Conservation (phyloP, 345 rosid species). For the Linum trigynum region DNA sequence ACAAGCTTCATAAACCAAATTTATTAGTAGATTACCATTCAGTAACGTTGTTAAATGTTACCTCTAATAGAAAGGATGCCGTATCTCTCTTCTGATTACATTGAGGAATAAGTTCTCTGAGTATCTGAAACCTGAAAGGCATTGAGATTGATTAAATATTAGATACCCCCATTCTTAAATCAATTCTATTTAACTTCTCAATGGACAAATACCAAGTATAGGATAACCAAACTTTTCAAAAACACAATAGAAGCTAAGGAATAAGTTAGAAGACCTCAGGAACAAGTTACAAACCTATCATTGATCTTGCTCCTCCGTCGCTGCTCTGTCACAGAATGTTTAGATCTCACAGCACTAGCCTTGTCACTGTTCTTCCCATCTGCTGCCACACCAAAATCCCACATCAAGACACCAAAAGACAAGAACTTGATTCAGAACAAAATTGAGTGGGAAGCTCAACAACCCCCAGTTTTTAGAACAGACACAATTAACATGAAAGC, state of each 20-base stretch:
- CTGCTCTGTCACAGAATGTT: constrained; percentile 95
- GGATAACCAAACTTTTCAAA: no score
- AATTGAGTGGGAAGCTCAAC: neutral
- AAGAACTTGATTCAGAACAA: neutral
- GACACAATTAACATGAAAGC: no score
- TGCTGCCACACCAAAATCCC: constrained; percentile 26
- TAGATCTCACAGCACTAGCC: constrained; percentile 74
- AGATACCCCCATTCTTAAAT: no score
- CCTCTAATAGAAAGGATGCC: constrained; percentile 28
- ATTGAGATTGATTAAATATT: no score
- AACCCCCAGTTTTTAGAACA: no score
- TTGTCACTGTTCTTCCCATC: constrained; percentile 62
- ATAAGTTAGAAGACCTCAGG: no score
- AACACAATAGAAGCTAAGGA: no score
- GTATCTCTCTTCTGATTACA: constrained; percentile 31
- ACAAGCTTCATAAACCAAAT: neutral
- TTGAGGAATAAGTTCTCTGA: constrained; percentile 26
- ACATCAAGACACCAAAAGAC: constrained; percentile 9
- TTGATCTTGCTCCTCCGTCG: constrained; percentile 93
- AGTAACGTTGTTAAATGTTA: neutral
- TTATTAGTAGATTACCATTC: neutral
- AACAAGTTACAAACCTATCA: constrained; percentile 46
- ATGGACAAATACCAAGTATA: no score
- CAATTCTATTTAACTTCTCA: no score
- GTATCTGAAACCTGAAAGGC: constrained; percentile 23